Base-by-base conservation (phyloP, 352 stramenopile species). In the Globisporangium sylvaticum region DNA sequence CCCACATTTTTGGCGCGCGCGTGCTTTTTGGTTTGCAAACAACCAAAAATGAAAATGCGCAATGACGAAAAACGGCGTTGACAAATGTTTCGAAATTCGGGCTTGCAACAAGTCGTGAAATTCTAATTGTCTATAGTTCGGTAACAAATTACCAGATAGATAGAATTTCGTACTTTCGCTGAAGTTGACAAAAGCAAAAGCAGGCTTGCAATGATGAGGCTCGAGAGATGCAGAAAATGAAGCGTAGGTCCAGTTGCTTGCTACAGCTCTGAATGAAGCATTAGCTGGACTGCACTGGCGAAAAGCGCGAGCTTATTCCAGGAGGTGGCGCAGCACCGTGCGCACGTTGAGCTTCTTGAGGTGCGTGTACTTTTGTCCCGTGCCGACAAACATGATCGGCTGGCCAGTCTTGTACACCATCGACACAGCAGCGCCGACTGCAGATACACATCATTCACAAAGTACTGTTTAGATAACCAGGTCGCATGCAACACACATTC, bases 341-440 rank as follows among this genome's bases (percentile, higher is more conserved):
- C 86, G 84, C 44, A 98, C 96, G 76, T 98, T 98, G 50, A 99
- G 84, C 73, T 98, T 98, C 84, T 98, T 98, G 59, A 99, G 76
- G 75, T 99, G 97, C 72, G 97, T 99, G 85, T 99, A 99, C 82
- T 99, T 99, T 78, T 99, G 98, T 20, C 98, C 98, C 31, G 97
- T 99, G 62, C 98, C 98, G 39, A 99, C 95, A 80, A 99, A 99
- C 66, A 99, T 93, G 80, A 99, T 98, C 24, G 97, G 97, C 67
- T 98, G 92, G 34, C 97, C 97, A 4, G 97, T 99, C 76, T 98
- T 97, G 87, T 99, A 98, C 12, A 98, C 98, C 92, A 99, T 98
- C 44, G 96, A 99, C 52, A 99, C 82, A 1, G 97, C 97, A n/a
- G 97, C 97, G n/a, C 98, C 98, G 53, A 99, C 97, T 95, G 58